These are phyloP conservation scores for Xerocomellus chrysenteron DNA, from an alignment of 768 basidiomycete species.

Conservation along the genomic window DNA sequence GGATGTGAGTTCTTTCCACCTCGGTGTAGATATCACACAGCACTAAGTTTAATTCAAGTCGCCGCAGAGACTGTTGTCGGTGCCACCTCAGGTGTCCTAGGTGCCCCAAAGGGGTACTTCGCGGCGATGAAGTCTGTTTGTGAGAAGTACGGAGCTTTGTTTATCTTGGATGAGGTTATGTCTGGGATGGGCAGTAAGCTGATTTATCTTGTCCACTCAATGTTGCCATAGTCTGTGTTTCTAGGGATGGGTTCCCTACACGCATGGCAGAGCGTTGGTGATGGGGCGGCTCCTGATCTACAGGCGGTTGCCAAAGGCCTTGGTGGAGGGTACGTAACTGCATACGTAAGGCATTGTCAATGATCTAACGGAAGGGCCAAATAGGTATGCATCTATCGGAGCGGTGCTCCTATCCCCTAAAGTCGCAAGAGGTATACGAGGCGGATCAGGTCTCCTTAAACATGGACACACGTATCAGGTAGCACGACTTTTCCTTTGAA, in stretches of 20 bases:
- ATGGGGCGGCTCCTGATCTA: slow-evolving; percentile 75
- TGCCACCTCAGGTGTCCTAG: slow-evolving; percentile 73
- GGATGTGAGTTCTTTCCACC: slow-evolving; percentile 53
- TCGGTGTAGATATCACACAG: not conserved
- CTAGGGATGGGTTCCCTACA: slow-evolving; percentile 85
- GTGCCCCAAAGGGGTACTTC: slow-evolving; percentile 83
- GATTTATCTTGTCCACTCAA: not conserved
- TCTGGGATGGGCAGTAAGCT: slow-evolving; percentile 84
- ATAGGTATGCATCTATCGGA: slow-evolving; percentile 77
- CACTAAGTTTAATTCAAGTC: slow-evolving; percentile 42
- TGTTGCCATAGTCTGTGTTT: not conserved
- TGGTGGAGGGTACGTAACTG: slow-evolving; percentile 69
- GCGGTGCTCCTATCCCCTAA: slow-evolving; percentile 75
- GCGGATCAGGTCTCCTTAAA: slow-evolving; percentile 71
- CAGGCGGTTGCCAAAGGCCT: slow-evolving; percentile 90
- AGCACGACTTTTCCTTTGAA: not conserved
- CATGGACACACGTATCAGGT: slow-evolving; percentile 88
- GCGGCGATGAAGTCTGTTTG: slow-evolving; percentile 82
- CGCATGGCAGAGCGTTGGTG: slow-evolving; percentile 82
- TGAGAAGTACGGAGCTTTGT: slow-evolving; percentile 66
- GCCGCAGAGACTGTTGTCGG: slow-evolving; percentile 87
- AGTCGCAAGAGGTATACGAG: slow-evolving; percentile 67
- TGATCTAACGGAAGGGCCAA: slow-evolving; percentile 3
- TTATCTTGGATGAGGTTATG: slow-evolving; percentile 93
- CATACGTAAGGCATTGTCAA: not conserved